These are phyloP conservation scores for Aschersonia sp. DNA, from an alignment of 2,329 filamentous ascomycete genomes.

Conservation along the genomic window DNA sequence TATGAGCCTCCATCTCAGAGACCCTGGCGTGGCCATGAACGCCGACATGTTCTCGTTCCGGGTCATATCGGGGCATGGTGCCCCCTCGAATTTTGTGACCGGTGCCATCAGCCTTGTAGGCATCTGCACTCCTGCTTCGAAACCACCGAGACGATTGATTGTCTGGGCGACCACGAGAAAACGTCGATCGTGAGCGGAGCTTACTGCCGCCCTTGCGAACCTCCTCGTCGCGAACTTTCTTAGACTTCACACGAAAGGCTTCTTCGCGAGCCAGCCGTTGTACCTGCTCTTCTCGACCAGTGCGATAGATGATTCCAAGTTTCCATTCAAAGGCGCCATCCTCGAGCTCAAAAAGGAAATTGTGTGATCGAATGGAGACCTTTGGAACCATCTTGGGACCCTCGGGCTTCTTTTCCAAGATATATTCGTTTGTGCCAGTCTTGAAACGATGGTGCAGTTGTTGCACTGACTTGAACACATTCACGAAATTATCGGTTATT, in stretches of 20 bases:
- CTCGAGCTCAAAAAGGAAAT: constrained; percentile 81
- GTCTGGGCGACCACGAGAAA: constrained; percentile 20
- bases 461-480: constrained; percentile 70
- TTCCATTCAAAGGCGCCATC: constrained; percentile 98
- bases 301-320: constrained; percentile 81
- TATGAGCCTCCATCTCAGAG: constrained; percentile 60
- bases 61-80: constrained; percentile 55
- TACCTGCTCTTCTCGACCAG: constrained; percentile 76
- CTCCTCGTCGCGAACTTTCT: constrained; percentile 64
- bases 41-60: constrained; percentile 49
- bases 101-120: constrained; percentile 16
- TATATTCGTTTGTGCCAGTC: constrained; percentile 77
- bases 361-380: constrained; percentile 66
- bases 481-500: constrained; percentile 87
- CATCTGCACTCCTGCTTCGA: constrained; percentile 43
- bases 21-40: constrained; percentile 61
- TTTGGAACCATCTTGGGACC: constrained; percentile 76
- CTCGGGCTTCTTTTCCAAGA: constrained; percentile 73
- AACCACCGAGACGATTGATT: constrained; percentile 18
- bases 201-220: constrained; percentile 36
- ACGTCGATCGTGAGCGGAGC: constrained; percentile 39
- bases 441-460: constrained; percentile 90
- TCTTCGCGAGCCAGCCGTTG: constrained; percentile 83
- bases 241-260: constrained; percentile 75
- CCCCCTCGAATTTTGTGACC: constrained; percentile 18